Conservation (phyloP, 768 basidiomycete genomes). For the Hygrocybe punicea region DNA sequence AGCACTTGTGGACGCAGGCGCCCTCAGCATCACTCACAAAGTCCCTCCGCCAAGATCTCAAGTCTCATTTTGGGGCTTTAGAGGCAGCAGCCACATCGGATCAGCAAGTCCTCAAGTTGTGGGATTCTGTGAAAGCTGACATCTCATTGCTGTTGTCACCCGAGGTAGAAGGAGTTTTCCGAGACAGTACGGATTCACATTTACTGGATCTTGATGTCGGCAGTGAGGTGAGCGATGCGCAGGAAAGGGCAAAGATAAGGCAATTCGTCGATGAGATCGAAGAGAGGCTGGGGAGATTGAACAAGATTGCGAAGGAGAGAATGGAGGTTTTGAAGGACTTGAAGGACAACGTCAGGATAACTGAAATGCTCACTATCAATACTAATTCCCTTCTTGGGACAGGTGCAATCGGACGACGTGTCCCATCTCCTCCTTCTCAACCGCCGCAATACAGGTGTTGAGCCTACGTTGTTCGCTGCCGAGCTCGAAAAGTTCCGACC, state of each 20-base stretch:
- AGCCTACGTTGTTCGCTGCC: constrained; percentile 84
- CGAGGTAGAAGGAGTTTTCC: constrained; percentile 61
- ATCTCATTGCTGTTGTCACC: constrained; percentile 59
- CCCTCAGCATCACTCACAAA: constrained; percentile 76
- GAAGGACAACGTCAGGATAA: constrained; percentile 78
- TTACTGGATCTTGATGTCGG: constrained; percentile 68
- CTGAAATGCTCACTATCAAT: neutral
- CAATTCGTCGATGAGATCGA: constrained; percentile 71
- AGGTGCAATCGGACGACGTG: constrained; percentile 96
- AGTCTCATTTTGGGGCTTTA: constrained; percentile 65
- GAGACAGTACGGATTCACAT: constrained; percentile 42
- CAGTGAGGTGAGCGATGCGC: constrained; percentile 57
- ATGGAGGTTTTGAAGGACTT: constrained; percentile 87
- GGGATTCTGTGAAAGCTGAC: constrained; percentile 67
- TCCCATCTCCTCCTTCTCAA: constrained; percentile 91
- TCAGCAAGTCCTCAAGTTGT: constrained; percentile 65
- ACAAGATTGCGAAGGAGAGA: constrained; percentile 81
- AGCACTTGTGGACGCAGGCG: constrained; percentile 80
- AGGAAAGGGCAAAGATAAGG: constrained; percentile 65
- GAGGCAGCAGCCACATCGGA: constrained; percentile 80
- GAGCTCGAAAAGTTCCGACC: constrained; percentile 96
- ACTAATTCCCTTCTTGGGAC: neutral
- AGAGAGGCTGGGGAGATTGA: constrained; percentile 70
- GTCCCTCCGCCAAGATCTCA: constrained; percentile 70
- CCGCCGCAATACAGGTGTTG: constrained; percentile 76